Base-by-base conservation (phyloP, 1,284 basidiomycete species). In the Trametes hirsuta region DNA sequence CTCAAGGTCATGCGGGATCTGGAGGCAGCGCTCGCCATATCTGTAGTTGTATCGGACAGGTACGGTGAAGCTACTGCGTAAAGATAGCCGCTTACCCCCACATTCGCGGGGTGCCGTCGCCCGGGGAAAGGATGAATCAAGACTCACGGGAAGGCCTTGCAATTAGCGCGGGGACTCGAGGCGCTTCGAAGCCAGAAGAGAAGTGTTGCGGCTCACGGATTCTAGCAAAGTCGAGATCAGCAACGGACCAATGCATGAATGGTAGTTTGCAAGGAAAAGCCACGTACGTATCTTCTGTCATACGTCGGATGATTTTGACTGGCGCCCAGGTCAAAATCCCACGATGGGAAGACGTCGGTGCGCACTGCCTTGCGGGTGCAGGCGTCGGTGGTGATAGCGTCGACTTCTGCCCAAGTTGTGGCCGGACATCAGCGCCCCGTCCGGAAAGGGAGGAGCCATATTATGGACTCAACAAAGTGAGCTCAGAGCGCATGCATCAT, bases 361-460 rank as follows among this genome's bases (percentile, higher is more conserved):
- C 15, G 36, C 47, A 55, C 46, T 12, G 53, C 53, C 53, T 48
- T 34, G 46, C 53, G 53, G 53, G 48, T 42, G 53, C 46, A 35
- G 11, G 42, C n/a, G 6, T 25, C 18, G 6, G 34, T 25, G 42
- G 3, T 35, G 42, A 36, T 14, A 44, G 22, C 25, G 24, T 30
- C 30, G 8, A 30, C 30, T 30, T 30, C 30, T 30, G 30, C 8
- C 30, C 22, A 46, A 18, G 14, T 12, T 39, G 50, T 4, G 1
- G 6, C 9, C 18, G 30, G n/a, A 35, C 9, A 15, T n/a, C 40
- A 11, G 18, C 41, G 25, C 5, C 18, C 12, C 4, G 10, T 10
- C 30, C 15, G 6, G 25, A 12, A 24, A 15, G 1, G 2, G 12
- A 52, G 18, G 10, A 34, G 6, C 14, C 8, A 30, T 30, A 30